Evolutionary conservation across 2,329 filamentous ascomycete genomes (phyloP).

Genomic region (Sporothrix pallida): DNA sequence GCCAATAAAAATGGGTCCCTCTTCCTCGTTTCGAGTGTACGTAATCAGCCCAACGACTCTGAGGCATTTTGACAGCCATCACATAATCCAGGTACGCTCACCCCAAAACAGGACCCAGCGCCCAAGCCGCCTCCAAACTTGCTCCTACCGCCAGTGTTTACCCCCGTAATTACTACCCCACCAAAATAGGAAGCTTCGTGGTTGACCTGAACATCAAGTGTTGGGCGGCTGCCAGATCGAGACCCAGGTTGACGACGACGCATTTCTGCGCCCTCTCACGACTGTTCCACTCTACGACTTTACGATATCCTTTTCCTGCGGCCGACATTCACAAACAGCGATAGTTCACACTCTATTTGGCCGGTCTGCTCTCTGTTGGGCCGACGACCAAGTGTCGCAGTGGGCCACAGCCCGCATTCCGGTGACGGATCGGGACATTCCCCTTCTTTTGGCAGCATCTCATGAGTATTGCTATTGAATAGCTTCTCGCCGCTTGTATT

Average conservation of each 20-base stretch:
- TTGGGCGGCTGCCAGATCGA: slow-evolving; percentile 25
- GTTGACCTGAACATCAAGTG: neutral
- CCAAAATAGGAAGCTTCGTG: slow-evolving; percentile 29
- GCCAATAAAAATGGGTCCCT: slow-evolving; percentile 7
- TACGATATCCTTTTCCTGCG: neutral
- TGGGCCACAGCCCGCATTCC: slow-evolving; percentile 23
- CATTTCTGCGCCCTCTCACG: slow-evolving; percentile 14
- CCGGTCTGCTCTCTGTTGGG: slow-evolving; percentile 3
- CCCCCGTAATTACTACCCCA: slow-evolving; percentile 22
- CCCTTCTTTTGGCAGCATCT: neutral
- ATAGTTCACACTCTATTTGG: neutral
- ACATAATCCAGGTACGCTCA: neutral
- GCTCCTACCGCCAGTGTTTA: neutral
- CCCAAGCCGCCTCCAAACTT: no score
- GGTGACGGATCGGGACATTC: slow-evolving; percentile 2
- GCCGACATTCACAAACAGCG: neutral
- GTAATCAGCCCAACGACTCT: neutral
- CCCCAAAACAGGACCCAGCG: no score
- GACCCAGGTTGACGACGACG: slow-evolving; percentile 2
- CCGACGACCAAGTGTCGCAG: slow-evolving; percentile 8
- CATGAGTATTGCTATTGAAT: neutral
- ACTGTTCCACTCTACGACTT: neutral
- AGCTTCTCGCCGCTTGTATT: neutral
- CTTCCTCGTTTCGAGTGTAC: neutral
- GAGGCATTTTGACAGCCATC: neutral